Evolutionary conservation across 148 eudicot genomes (phyloP), one percentile per base, ranked within the genome.

Genomic region (Dysphania ambrosioides): DNA sequence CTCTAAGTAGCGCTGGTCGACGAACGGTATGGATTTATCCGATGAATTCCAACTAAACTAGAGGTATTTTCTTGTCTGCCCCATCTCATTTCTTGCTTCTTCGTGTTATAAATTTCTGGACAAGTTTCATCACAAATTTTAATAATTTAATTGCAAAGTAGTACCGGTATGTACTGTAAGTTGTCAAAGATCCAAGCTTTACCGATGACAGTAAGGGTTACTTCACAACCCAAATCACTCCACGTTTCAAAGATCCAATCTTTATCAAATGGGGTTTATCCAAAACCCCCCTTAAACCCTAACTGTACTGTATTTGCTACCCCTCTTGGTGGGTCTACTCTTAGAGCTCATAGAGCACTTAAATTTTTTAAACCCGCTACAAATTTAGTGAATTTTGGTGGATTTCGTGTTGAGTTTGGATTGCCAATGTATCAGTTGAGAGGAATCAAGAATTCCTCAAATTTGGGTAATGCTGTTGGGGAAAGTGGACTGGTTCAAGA

Each of bases 171-270:
- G 89, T 84, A 82, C 81, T 87, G 86, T 76, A 84, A 81, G 67
- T 64, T 91, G 77, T 76, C 89, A 63, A 91, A 89, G 84, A 76
- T 72, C 65, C 93, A 83, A 73, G 85, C 85, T 53, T 83, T 93
- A 49, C 90, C 91, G 7, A 80, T 87, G 64, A 89, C 88, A 35
- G 55, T 86, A 15, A 82, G 86, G 78, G 80, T 82, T 18, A 87
- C 92, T 70, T 79, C 89, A 41, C 79, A 76, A 66, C 78, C 87
- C 53, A 81, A 70, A 40, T 69, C 77, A 26, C 55, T 77, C 35
- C 42, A 75, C 27, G 77, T 77, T 47, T 78, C 84, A 75, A 87
- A 82, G 61, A 63, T 79, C 27, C 86, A 79, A 71, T 75, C 70
- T 77, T 85, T 85, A 8, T 55, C 80, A 34, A 8, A 57, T 70